Evolutionary conservation across 2,329 filamentous ascomycete species (phyloP), one percentile per base, ranked within the genome.

Genomic region (Claviceps monticola): DNA sequence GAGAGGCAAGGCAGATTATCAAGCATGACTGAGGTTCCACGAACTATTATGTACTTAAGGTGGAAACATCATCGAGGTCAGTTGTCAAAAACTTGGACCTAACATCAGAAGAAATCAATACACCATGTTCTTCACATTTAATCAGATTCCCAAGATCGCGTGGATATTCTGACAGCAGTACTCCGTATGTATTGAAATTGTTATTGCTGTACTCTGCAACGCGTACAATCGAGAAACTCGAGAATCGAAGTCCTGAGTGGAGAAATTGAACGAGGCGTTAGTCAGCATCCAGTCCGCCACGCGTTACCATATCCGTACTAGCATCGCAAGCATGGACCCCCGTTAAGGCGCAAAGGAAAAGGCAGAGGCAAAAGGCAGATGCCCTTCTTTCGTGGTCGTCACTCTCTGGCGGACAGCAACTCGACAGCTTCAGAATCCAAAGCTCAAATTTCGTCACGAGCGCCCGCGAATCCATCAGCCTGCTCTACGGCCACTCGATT

Each of bases 231-330:
- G 38, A 39, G n/a, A n/a, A 16, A 39, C 16, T 8, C 16, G 3
- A n/a, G 13, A 17, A 3, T 7, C 17, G n/a, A 17, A 41, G 16
- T 17, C 6, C n/a, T 4, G 11, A 17, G 16, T 55, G 51, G 76
- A 68, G n/a, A 76, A 61, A 54, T 51, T 64, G n/a, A 58, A 57
- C 14, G 71, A 62, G 37, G 37, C 45, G 17, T 50, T 45, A 45
- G 41, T 50, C 41, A 50, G 48, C 48, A 45, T 11, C 29, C 37
- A 16, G 16, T 34, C 14, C 36, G 17, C 2, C 4, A 13, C 36
- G 48, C 26, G 26, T 49, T 36, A 17, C 39, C 26, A 5, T 3
- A 49, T 43, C n/a, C 2, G 39, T 29, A 23, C 43, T 53, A 50
- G 47, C 36, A 21, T 34, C 37, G 2, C 11, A 21, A 5, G 42